Percentiles rank a stretch among this genome's conserved stretches.
Conservation (phyloP, 1,284 basidiomycete species). For the Ustilago tritici region DNA sequence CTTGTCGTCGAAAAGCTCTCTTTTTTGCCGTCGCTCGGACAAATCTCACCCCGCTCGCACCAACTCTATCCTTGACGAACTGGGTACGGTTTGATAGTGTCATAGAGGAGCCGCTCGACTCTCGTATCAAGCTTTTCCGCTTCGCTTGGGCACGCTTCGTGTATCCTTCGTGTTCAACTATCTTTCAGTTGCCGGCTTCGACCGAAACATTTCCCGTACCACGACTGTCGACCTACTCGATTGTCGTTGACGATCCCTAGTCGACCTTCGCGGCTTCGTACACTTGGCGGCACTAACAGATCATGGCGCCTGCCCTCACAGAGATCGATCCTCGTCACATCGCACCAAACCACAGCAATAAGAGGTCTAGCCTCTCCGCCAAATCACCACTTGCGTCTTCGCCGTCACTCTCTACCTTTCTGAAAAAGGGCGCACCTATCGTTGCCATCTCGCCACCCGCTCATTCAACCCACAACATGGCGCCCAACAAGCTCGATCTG, state of each 20-base stretch:
- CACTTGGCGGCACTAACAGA: not conserved
- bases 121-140: not conserved
- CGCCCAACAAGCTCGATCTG: slow-evolving; percentile 12
- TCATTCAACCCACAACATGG: slow-evolving; percentile 29
- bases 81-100: not conserved
- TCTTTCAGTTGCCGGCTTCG: slow-evolving; percentile 11
- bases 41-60: not conserved
- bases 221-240: not conserved
- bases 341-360: slow-evolving; percentile 11
- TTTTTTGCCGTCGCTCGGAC: not conserved
- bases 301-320: slow-evolving; percentile 33
- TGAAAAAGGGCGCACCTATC: slow-evolving; percentile 52
- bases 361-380: slow-evolving; percentile 14
- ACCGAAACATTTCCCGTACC: not conserved
- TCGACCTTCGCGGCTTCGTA: slow-evolving; percentile 4
- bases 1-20: not conserved
- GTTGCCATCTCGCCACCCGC: slow-evolving; percentile 47
- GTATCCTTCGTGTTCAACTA: not conserved
- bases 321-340: slow-evolving; percentile 14
- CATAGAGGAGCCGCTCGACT: not conserved
- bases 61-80: not conserved
- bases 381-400: slow-evolving; percentile 31
- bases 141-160: not conserved
- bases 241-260: not conserved
- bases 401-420: slow-evolving; percentile 37